Base-by-base conservation (phyloP, 495 filamentous ascomycete species). In the Hypoxylon rickii region DNA sequence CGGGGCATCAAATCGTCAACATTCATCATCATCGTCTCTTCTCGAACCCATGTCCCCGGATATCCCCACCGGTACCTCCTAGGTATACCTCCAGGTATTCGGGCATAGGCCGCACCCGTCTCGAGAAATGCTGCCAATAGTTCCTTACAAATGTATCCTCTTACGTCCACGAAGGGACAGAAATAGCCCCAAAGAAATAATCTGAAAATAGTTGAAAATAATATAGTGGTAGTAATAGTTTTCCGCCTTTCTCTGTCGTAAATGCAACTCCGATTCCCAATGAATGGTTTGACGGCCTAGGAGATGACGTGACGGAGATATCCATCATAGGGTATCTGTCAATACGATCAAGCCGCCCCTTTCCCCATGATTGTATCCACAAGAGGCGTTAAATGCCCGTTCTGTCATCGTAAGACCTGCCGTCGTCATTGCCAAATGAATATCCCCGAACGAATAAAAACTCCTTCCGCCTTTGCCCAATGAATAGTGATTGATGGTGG, bases 241-340 rank as follows among this genome's bases (percentile, higher is more conserved):
- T 57, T 57, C 50, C 44, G 53, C 53, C 53, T 58, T 63, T 51
- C 38, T 51, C 45, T 43, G 48, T 57, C 59, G 52, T 19, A 63
- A 63, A 63, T 58, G 53, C 59, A 63, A 63, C 53, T 63, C 59
- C 59, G 49, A 38, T 49, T 50, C 49, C 59, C 59, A 11, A 63
- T 63, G 53, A 54, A 37, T 51, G 43, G 33, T 52, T 33, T 37
- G 43, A 36, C 20, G 39, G 44, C 43, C 52, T 44, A 44, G 39
- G 51, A 61, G 49, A 51, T 2, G 22, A 44, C n/a, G n/a, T n/a
- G n/a, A n/a, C n/a, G 18, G 20, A 42, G 24, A 22, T 34, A 34
- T 12, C n/a, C n/a, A n/a, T n/a, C n/a, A 29, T 34, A 3, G 32
- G 3, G 32, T 3, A 7, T 7, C 12, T n/a, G 3, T 34, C 32